Evolutionary conservation across 208 protist genomes (phyloP), one percentile per base, ranked within the genome.

Genomic region (Trypanosoma vivax): DNA sequence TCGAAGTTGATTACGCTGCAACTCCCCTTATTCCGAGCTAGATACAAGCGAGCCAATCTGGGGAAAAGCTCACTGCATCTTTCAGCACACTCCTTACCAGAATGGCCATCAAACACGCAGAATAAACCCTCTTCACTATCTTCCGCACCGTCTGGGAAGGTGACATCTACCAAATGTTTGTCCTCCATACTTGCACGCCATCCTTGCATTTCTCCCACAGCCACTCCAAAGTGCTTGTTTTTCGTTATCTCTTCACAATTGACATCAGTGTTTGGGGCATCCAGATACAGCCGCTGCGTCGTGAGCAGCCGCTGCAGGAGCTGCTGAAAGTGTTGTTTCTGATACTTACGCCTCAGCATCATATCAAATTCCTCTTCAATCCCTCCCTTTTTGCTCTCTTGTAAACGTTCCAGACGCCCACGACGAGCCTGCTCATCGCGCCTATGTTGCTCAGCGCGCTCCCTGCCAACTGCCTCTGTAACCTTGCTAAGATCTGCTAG

Each of bases 151-250:
- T 39, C 43, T 21, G 65, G 66, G 42, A 87, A 87, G 24, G 39
- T 61, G 4, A 88, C 62, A 40, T 88, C 65, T 33, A 95, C 56
- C 23, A 87, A 28, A 53, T 92, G 78, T 11, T 70, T 77, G 38
- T 95, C 88, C 52, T 95, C 85, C 88, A 95, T 95, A 25, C 74
- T 60, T n/a, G 70, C 56, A n/a, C 86, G 86, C 78, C 83, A 94
- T 47, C 86, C 86, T 50, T 94, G 86, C 82, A 94, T 94, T 37
- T 79, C 73, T 2, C 75, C 85, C 14, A 88, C 85, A 19, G 74
- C 85, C n/a, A 83, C 70, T 28, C 77, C 65, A 50, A 92, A 92
- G 51, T 80, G 40, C 13, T 64, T 53, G 49, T 84, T 88, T 30
- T 48, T 21, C 38, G 41, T 71, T 52, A 43, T 50, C 11, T 68